Percentiles rank a stretch among this genome's conserved stretches.
These are phyloP conservation scores for Rhynchospora breviuscula DNA, from an alignment of 176 grass and related monocot genomes.

Conservation along the genomic window DNA sequence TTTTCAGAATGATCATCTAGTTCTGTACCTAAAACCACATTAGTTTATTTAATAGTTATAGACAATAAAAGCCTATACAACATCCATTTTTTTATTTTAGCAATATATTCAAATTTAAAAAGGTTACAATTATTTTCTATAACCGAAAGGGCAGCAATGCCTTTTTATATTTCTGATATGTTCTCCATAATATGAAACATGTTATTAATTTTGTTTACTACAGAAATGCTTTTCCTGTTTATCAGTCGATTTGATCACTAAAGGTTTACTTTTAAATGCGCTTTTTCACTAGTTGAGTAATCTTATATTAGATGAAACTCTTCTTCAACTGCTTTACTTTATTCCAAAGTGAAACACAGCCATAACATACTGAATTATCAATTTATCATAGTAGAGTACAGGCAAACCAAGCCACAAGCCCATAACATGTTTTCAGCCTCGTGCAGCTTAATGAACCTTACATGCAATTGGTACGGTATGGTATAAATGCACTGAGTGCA, in stretches of 20 bases:
- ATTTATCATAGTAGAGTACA: background rate
- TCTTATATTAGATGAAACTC: background rate
- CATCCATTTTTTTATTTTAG: background rate
- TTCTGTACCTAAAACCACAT: background rate
- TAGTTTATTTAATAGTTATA: background rate
- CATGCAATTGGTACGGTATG: background rate
- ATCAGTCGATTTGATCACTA: background rate
- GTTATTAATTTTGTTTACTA: background rate
- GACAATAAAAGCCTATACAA: background rate
- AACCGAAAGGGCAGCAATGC: no score
- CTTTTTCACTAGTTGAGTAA: background rate
- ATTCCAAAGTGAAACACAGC: background rate
- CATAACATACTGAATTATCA: background rate
- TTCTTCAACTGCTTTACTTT: background rate
- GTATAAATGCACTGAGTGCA: background rate
- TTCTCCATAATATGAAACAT: background rate
- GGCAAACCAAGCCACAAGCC: background rate
- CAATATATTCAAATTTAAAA: no score
- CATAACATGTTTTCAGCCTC: background rate
- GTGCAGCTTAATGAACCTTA: background rate
- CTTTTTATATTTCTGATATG: background rate
- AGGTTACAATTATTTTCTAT: no score
- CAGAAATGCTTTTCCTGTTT: background rate
- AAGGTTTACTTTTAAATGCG: background rate
- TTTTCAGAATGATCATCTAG: background rate